Evolutionary conservation across 345 rosid genomes (phyloP).

Genomic region (Pistacia atlantica): DNA sequence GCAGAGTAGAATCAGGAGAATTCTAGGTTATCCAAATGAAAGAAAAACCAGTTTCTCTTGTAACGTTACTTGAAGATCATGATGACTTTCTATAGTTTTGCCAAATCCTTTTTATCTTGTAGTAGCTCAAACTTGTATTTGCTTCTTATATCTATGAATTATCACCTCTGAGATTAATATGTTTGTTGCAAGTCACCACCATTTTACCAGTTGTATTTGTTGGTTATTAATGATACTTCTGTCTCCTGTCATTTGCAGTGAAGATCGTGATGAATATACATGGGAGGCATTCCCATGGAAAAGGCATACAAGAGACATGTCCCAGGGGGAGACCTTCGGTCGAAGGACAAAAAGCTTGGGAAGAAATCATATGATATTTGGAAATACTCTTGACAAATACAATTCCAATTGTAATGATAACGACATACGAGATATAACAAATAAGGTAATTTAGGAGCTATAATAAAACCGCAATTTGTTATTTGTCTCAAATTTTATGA

Average conservation of each 20-base stretch:
- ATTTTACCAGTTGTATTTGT: neutral
- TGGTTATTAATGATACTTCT: constrained; percentile 9
- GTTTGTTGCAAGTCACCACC: constrained; percentile 3
- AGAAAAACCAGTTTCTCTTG: neutral
- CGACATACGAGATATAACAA: constrained; percentile 33
- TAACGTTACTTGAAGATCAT: neutral
- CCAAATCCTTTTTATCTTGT: neutral
- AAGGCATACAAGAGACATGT: constrained; percentile 57
- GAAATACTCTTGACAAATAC: constrained; percentile 45
- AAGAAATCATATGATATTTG: constrained; percentile 38
- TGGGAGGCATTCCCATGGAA: constrained; percentile 77
- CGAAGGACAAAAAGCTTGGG: constrained; percentile 45
- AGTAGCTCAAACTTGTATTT: constrained; percentile 6
- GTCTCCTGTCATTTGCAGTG: constrained; percentile 50
- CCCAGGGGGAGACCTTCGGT: constrained; percentile 43
- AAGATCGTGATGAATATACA: constrained; percentile 54
- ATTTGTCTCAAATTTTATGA: neutral
- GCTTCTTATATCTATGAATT: constrained; percentile 6
- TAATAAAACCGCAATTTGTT: neutral
- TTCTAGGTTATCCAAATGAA: neutral
- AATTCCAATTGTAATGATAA: constrained; percentile 47
- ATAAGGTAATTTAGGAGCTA: constrained; percentile 52
- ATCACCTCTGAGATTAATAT: neutral
- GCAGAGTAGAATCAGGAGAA: too few species aligned
- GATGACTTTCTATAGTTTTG: neutral